Percentiles rank a stretch among this genome's conserved stretches.
Conservation (phyloP, 2,329 filamentous ascomycete genomes). For the Drechmeria coniospora region DNA sequence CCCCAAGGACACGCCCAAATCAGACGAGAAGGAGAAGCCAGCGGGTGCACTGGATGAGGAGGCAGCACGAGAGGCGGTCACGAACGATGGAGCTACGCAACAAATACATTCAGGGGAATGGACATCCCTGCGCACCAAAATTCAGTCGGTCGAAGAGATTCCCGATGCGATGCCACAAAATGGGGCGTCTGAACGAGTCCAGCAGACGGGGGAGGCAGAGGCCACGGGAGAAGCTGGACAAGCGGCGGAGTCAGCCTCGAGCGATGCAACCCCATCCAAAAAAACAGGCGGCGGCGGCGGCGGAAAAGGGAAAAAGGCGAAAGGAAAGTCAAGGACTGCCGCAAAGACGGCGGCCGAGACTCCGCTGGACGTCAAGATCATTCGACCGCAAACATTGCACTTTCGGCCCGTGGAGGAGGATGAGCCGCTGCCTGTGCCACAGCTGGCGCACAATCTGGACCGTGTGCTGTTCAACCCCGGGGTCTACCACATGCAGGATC, state of each 20-base stretch:
- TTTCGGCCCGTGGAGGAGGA: conserved; percentile 17
- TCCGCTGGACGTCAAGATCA: conserved; percentile 12
- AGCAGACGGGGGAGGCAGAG: no score
- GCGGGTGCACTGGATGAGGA: background rate
- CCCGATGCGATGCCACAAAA: no score
- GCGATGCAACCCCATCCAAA: conserved; percentile 2
- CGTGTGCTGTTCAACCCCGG: conserved; percentile 91
- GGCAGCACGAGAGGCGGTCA: background rate
- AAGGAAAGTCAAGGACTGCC: conserved; percentile 4
- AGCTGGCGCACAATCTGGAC: conserved; percentile 60
- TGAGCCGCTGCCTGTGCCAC: conserved; percentile 31
- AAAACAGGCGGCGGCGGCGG: conserved; percentile 1
- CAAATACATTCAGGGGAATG: conserved; percentile 8
- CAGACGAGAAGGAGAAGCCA: background rate
- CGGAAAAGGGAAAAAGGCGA: background rate
- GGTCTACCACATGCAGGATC: conserved; percentile 82
- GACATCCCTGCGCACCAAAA: conserved; percentile 13
- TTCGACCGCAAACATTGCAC: conserved; percentile 11
- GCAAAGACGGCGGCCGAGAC: conserved; percentile 1
- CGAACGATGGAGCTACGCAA: background rate
- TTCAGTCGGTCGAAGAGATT: conserved; percentile 8
- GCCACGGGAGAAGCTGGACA: no score
- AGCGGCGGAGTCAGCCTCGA: no score
- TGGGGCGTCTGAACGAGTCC: no score
- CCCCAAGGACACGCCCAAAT: background rate